Evolutionary conservation across 2,329 filamentous ascomycete species (phyloP), one percentile per base, ranked within the genome.

Genomic region (Aspergillus carbonarius): DNA sequence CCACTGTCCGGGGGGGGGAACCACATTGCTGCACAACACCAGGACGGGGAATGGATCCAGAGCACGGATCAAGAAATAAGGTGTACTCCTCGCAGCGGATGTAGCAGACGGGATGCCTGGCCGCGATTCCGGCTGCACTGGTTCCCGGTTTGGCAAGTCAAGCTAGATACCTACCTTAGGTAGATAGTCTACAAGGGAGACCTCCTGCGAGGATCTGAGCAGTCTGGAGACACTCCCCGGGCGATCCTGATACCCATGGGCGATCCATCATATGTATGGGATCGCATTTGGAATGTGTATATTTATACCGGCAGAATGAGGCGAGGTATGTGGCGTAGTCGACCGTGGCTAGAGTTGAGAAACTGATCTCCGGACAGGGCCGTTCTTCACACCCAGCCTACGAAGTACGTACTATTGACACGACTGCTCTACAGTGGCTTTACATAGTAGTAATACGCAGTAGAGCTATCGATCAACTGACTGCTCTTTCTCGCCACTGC

Each of bases 21-120:
- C 42, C 42, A 27, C 42, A 46, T 32, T 48, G 44, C 44, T 48
- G 44, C 44, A 48, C 44, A 27, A 30, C 35, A 37, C 47, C 27
- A n/a, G 44, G 35, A 57, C 25, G 35, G 54, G 49, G 50, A 27
- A 35, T 23, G 20, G 34, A 13, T 18, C 42, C 32, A 12, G 13
- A 13, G 39, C 46, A 54, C 50, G 40, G 35, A 50, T 46, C 17
- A 35, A 51, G 30, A 51, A 58, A 56, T 60, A 60, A 49, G 47
- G 32, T 52, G 55, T 48, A 37, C 57, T 57, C 60, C 60, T 59
- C 57, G 46, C 60, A 61, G 60, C 57, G 57, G 57, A 60, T 55
- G 52, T 51, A 42, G 42, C 52, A 55, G 52, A 47, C 52, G 52
- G 52, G 52, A 59, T 32, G 17, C 35, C 52, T 37, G 39, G 17